Conservation (phyloP, 2,329 filamentous ascomycete species). For the Alternaria gaisen region DNA sequence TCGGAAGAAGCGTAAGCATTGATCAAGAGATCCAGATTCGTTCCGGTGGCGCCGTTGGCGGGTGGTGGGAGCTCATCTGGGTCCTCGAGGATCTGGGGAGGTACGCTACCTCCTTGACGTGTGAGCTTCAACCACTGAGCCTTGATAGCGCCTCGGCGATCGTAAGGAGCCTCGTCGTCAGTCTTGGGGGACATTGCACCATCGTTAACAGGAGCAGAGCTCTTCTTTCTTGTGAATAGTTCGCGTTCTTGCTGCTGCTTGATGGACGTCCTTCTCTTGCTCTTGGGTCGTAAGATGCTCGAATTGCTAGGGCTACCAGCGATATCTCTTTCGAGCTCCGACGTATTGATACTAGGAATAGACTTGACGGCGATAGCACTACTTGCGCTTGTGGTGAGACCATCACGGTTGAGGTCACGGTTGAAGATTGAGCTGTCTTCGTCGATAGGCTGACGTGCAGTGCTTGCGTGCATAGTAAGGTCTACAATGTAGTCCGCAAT, state of each 20-base stretch:
- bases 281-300: constrained; percentile 68
- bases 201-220: constrained; percentile 59
- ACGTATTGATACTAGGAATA: constrained; percentile 81
- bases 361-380: constrained; percentile 91
- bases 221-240: constrained; percentile 84
- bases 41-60: constrained; percentile 66
- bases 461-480: constrained; percentile 92
- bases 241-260: constrained; percentile 87
- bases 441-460: constrained; percentile 62
- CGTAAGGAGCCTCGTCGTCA: constrained; percentile 66
- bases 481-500: constrained; percentile 98
- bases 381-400: constrained; percentile 77
- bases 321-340: constrained; percentile 70
- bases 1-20: constrained; percentile 79
- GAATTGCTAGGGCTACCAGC: constrained; percentile 69
- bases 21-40: constrained; percentile 84
- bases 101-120: constrained; percentile 62
- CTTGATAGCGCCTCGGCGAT: constrained; percentile 61
- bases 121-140: constrained; percentile 69
- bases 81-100: constrained; percentile 74
- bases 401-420: constrained; percentile 70
- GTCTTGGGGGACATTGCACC: constrained; percentile 66
- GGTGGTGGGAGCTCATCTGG: constrained; percentile 67
- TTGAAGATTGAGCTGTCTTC: constrained; percentile 68
- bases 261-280: constrained; percentile 80